A percentile compares a stretch with the other conserved stretches of the same genome.
These are phyloP conservation scores for Ottelia alismoides DNA, from an alignment of 106 monocot species.

Conservation along the genomic window DNA sequence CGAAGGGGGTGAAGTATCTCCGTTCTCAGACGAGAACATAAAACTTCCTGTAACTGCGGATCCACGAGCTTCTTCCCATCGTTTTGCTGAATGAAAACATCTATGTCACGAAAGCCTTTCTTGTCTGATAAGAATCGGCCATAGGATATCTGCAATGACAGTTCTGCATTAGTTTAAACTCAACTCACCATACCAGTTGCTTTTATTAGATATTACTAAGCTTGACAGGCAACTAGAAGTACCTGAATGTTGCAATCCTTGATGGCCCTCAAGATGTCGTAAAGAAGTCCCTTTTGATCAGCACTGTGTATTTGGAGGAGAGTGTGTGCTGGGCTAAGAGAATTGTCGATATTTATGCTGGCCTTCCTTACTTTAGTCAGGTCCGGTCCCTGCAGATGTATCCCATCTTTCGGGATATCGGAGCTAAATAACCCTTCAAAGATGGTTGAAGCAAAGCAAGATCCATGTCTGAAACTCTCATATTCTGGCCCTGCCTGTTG, in stretches of 20 bases:
- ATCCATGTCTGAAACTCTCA: conserved; percentile 52
- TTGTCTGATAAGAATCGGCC: conserved; percentile 51
- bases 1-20: conserved; percentile 67
- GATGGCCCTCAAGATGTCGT: conserved; percentile 73
- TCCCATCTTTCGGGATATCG: conserved; percentile 28
- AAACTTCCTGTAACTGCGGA: conserved; percentile 40
- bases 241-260: conserved; percentile 82
- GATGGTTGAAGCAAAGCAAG: conserved; percentile 46
- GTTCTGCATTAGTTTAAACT: too few relatives aligned
- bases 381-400: conserved; percentile 28
- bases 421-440: conserved; percentile 40
- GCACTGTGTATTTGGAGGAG: conserved; percentile 66
- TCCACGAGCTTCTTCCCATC: conserved; percentile 74
- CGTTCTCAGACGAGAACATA: too few relatives aligned
- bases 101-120: conserved; percentile 66
- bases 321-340: conserved; percentile 59
- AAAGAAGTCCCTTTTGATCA: conserved; percentile 78
- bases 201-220: too few relatives aligned
- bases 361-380: conserved; percentile 38
- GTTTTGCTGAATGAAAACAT: conserved; percentile 56
- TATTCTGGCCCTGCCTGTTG: conserved; percentile 16
- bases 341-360: too few relatives aligned
- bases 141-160: conserved; percentile 45
- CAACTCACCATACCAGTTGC: too few relatives aligned
- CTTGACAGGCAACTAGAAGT: too few relatives aligned